Conservation (phyloP, 2,329 filamentous ascomycete species). For the Diaporthe citri region DNA sequence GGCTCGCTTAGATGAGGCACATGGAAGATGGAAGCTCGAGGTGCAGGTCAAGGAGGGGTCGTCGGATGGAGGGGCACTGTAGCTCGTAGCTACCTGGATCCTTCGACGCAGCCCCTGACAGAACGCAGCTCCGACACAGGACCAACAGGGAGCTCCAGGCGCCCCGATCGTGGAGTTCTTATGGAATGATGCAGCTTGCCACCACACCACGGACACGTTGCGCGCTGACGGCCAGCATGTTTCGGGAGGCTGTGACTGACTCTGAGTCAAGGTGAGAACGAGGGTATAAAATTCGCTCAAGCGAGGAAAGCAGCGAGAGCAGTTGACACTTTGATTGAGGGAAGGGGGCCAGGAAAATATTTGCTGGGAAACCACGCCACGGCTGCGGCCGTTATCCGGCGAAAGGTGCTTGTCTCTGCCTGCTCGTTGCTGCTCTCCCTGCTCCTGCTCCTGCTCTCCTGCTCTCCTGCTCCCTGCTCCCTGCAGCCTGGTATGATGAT, state of each 20-base stretch:
- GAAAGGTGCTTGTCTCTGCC: not conserved
- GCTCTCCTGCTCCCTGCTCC: too few relatives aligned
- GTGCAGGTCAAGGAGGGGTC: not conserved
- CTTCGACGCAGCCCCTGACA: conserved; percentile 1
- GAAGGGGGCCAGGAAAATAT: conserved; percentile 4
- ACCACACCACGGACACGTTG: conserved; percentile 27
- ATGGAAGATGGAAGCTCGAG: not conserved
- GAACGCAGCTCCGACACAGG: conserved; percentile 25
- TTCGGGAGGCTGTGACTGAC: not conserved
- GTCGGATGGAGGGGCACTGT: not conserved
- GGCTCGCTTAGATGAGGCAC: conserved; percentile 21
- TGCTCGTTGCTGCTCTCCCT: not conserved
- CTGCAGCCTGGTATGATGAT: conserved; percentile 12
- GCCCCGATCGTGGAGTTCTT: not conserved
- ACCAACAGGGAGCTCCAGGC: not conserved
- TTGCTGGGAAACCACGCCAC: conserved; percentile 34
- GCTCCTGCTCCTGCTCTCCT: not conserved
- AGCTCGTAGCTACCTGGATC: not conserved
- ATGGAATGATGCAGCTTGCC: conserved; percentile 18
- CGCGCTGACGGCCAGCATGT: not conserved
- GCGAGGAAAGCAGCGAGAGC: conserved; percentile 39
- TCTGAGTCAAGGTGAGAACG: not conserved
- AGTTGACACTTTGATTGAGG: not conserved
- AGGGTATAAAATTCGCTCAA: conserved; percentile 31
- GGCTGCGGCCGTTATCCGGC: conserved; percentile 23